phyloP scores from a whole-genome alignment of 2,329 filamentous ascomycete species.

The Cadophora sp. region DNA sequence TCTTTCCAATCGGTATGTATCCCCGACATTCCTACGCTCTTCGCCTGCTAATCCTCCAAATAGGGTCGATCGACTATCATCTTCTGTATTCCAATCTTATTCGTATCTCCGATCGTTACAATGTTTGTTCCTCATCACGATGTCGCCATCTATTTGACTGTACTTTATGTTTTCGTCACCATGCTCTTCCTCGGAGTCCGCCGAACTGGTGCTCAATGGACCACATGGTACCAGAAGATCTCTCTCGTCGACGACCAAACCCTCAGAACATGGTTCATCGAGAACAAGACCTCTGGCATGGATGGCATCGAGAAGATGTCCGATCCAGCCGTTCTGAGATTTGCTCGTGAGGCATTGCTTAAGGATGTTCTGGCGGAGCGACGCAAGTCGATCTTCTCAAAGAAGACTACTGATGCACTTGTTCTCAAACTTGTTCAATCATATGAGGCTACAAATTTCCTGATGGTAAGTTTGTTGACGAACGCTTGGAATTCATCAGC shows the following conservation, averaged over 20 bases:
- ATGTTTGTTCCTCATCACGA: constrained; percentile 59
- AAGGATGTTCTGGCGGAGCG: constrained; percentile 54
- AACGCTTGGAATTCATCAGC: background rate
- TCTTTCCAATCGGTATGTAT: constrained; percentile 30
- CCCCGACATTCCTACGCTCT: background rate
- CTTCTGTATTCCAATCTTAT: constrained; percentile 60
- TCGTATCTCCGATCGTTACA: constrained; percentile 63
- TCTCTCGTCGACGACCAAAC: constrained; percentile 57
- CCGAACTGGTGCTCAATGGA: constrained; percentile 63
- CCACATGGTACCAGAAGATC: constrained; percentile 61
- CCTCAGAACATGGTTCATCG: constrained; percentile 56
- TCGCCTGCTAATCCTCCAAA: constrained; percentile 59
- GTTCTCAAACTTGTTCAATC: constrained; percentile 51
- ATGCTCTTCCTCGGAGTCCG: constrained; percentile 59
- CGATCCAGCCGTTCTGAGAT: constrained; percentile 53
- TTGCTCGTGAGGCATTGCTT: constrained; percentile 54
- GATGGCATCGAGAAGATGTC: constrained; percentile 33
- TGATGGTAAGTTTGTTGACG: constrained; percentile 23
- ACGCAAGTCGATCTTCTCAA: constrained; percentile 51
- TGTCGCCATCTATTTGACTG: constrained; percentile 60
- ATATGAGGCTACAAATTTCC: constrained; percentile 27
- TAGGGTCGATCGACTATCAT: constrained; percentile 50
- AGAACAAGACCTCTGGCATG: constrained; percentile 39
- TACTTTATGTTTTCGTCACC: constrained; percentile 60
- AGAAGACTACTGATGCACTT: constrained; percentile 51